These are phyloP conservation scores for Macrotyloma uniflorum DNA, from an alignment of 306 rosid species.

Conservation along the genomic window DNA sequence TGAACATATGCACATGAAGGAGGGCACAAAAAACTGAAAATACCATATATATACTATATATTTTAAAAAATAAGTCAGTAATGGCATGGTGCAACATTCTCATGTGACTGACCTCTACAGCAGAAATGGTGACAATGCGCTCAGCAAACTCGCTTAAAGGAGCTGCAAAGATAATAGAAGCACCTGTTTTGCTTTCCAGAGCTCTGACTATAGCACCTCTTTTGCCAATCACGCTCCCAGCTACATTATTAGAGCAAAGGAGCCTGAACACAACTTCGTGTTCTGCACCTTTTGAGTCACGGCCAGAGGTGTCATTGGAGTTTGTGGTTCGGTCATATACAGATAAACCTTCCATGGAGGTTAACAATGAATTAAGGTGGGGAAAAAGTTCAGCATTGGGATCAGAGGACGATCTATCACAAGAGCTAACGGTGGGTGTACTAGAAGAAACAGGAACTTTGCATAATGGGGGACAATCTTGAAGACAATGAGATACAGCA, in stretches of 20 bases:
- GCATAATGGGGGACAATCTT: slow-evolving; percentile 51
- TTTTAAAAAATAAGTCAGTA: not conserved
- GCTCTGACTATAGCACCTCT: slow-evolving; percentile 57
- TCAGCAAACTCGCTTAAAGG: slow-evolving; percentile 51
- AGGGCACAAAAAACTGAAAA: slow-evolving; percentile 3
- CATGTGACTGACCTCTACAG: slow-evolving; percentile 59
- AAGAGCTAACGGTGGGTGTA: slow-evolving; percentile 30
- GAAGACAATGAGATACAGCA: slow-evolving; percentile 57
- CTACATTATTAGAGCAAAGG: slow-evolving; percentile 59
- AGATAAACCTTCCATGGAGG: slow-evolving; percentile 44
- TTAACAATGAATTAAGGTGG: slow-evolving; percentile 46
- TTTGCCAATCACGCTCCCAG: slow-evolving; percentile 72
- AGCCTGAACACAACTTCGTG: slow-evolving; percentile 57
- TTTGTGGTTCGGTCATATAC: slow-evolving; percentile 24
- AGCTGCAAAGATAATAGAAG: slow-evolving; percentile 64
- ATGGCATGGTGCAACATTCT: slow-evolving; percentile 15
- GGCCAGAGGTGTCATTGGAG: slow-evolving; percentile 33
- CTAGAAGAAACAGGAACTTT: slow-evolving; percentile 35
- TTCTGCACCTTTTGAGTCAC: slow-evolving; percentile 35
- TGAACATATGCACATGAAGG: not conserved
- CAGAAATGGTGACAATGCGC: slow-evolving; percentile 65
- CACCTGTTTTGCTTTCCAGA: slow-evolving; percentile 63
- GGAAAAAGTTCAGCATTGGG: slow-evolving; percentile 45
- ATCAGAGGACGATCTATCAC: slow-evolving; percentile 37
- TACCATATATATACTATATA: too few relatives aligned